Percentiles rank a stretch among this genome's conserved stretches.
phyloP scores from a whole-genome alignment of 2,329 filamentous ascomycete genomes.

The Parastagonospora nodorum region DNA sequence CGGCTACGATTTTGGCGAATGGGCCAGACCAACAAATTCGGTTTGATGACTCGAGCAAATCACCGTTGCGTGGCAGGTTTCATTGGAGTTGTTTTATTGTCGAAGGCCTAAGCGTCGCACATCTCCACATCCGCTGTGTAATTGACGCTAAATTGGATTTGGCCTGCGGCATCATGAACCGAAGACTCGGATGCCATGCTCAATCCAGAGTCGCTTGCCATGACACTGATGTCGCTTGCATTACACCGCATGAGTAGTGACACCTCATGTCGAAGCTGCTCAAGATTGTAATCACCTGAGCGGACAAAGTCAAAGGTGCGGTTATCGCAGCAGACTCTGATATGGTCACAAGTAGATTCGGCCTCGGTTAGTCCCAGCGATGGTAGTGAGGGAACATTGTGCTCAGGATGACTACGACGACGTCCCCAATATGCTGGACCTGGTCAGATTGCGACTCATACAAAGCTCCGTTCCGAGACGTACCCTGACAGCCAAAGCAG shows the following conservation, averaged over 20 bases:
- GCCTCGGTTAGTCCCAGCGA: background rate
- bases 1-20: too few relatives aligned
- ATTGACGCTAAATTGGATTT: too few relatives aligned
- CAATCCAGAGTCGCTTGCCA: background rate
- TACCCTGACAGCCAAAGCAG: background rate
- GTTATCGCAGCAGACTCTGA: background rate
- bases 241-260: conserved; percentile 1
- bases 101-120: too few relatives aligned
- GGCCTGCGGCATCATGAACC: background rate
- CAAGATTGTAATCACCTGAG: background rate
- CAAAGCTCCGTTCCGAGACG: background rate
- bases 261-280: background rate
- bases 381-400: too few relatives aligned
- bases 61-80: too few relatives aligned
- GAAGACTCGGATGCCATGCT: background rate
- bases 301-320: background rate
- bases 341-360: background rate
- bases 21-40: too few relatives aligned
- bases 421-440: background rate
- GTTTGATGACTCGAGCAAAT: too few relatives aligned
- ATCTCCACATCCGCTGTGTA: too few relatives aligned
- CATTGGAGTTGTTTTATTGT: too few relatives aligned
- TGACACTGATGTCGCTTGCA: background rate
- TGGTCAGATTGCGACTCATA: background rate
- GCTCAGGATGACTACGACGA: background rate